A percentile compares a stretch with the other conserved stretches of the same genome.
phyloP scores from a whole-genome alignment of 371 early-diverging fungal genomes.

The Gilbertella persicaria region DNA sequence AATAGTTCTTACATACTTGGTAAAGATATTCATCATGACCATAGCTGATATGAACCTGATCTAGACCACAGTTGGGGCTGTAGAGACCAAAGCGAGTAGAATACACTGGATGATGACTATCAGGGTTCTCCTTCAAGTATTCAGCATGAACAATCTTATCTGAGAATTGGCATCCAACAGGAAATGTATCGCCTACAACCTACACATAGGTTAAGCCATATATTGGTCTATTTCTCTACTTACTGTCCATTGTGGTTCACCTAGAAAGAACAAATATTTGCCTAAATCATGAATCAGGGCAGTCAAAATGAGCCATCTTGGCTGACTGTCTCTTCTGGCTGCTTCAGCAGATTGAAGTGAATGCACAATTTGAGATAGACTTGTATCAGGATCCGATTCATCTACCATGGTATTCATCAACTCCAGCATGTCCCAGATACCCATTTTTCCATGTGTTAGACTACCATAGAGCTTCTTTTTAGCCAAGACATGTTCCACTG shows the following conservation, averaged over 20 bases:
- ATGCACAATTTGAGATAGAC: constrained; percentile 53
- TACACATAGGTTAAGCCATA: constrained; percentile 1
- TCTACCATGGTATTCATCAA: constrained; percentile 52
- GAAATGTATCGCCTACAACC: constrained; percentile 55
- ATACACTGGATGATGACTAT: constrained; percentile 35
- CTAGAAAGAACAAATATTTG: constrained; percentile 51
- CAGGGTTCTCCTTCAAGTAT: constrained; percentile 51
- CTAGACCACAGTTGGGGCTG: constrained; percentile 52
- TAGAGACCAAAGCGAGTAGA: constrained; percentile 55
- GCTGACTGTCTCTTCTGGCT: constrained; percentile 48
- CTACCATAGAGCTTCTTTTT: constrained; percentile 33
- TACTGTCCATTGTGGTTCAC: constrained; percentile 60
- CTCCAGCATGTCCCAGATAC: constrained; percentile 59
- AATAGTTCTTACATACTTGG: constrained; percentile 50
- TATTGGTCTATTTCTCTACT: constrained; percentile 9
- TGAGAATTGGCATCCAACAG: constrained; percentile 50
- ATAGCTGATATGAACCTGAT: constrained; percentile 51
- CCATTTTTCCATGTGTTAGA: constrained; percentile 36
- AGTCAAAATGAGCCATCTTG: constrained; percentile 56
- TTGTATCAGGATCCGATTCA: constrained; percentile 53
- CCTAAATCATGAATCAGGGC: constrained; percentile 63
- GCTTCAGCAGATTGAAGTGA: constrained; percentile 64
- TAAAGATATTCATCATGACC: constrained; percentile 68
- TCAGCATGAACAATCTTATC: constrained; percentile 47
- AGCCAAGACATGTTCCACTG: constrained; percentile 34